Base-by-base conservation (phyloP, 192 early-diverging fungal genomes). In the Coemansia sp. region DNA sequence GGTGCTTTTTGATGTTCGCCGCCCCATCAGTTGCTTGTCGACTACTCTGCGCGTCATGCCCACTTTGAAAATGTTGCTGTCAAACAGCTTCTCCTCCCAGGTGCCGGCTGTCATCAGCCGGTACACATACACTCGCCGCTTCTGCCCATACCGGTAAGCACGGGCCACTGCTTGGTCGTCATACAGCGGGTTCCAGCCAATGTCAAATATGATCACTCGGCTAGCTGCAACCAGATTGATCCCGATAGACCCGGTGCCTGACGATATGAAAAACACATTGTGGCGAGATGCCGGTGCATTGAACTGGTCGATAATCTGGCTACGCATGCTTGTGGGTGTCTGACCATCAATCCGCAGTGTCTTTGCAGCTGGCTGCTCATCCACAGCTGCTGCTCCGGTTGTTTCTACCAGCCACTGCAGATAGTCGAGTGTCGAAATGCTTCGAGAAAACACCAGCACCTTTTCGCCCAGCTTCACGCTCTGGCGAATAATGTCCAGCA, bases 161-260 rank as follows among this genome's bases (percentile, higher is more conserved):
- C 87, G 70, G 0, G 85, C 89, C 28, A 91, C 79, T 3, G 87
- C 85, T 68, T 91, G 89, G 41, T 91, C 84, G 53, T 88, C 87
- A 40, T 76, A 76, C 31, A 83, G 84, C 17, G 90, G 90, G 46
- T 91, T 93, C 89, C 89, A 93, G 36, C 87, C 88, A 21, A 83
- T 63, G 56, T 91, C 90, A 53, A 84, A 72, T 11, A 93, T 52
- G 14, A 93, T 71, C 5, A 93, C 83, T 3, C 88, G 80, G 53
- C 76, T 92, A 11, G 90, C 90, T 0, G 80, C 74, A 3, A 80
- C 64, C n/a, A 90, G 56, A 52, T 90, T 92, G 14, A 88, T 60
- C 10, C 86, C 87, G 36, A 87, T 67, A 15, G 73, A 77, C 9
- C 71, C 81, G 0, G 69, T 69, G 14, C 67, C 69, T 4, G 85